A percentile compares a stretch with the other conserved stretches of the same genome.
Evolutionary conservation across 176 grass and related monocot species (phyloP).

Genomic region (Avena eriantha): DNA sequence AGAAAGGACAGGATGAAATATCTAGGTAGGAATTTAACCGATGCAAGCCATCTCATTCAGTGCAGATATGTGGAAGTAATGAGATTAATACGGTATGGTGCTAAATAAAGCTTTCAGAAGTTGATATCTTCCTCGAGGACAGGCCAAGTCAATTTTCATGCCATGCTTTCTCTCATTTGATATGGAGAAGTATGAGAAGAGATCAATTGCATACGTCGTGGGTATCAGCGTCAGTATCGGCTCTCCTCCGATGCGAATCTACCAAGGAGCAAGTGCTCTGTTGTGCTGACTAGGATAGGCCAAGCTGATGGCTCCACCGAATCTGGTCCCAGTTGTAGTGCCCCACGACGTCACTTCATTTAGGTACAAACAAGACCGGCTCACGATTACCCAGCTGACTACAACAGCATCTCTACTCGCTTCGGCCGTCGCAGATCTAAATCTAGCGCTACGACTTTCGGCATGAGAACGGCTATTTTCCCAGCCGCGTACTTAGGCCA

Average conservation of each 20-base stretch:
- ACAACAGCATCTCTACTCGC: no score
- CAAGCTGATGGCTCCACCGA: neutral
- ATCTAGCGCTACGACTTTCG: no score
- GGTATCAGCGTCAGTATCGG: neutral
- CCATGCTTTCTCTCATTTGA: neutral
- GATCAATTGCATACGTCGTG: no score
- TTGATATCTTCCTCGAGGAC: neutral
- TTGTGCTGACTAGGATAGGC: neutral
- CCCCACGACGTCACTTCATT: neutral
- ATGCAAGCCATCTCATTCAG: neutral
- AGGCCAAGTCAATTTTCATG: neutral
- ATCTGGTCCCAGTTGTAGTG: conserved; percentile 16
- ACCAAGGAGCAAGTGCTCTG: neutral
- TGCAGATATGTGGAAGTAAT: neutral
- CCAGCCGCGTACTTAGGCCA: no score
- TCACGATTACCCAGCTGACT: neutral
- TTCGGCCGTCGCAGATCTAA: no score
- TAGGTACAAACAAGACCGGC: neutral
- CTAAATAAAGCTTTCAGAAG: neutral
- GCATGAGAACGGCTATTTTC: no score
- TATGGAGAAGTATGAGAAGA: neutral
- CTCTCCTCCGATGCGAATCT: conserved; percentile 19
- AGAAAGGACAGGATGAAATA: neutral
- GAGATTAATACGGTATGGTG: conserved; percentile 2
- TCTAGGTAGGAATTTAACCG: neutral